Percentiles rank a stretch among this genome's conserved stretches.
Evolutionary conservation across 306 rosid species (phyloP).

Genomic region (Dalbergia cultrata): DNA sequence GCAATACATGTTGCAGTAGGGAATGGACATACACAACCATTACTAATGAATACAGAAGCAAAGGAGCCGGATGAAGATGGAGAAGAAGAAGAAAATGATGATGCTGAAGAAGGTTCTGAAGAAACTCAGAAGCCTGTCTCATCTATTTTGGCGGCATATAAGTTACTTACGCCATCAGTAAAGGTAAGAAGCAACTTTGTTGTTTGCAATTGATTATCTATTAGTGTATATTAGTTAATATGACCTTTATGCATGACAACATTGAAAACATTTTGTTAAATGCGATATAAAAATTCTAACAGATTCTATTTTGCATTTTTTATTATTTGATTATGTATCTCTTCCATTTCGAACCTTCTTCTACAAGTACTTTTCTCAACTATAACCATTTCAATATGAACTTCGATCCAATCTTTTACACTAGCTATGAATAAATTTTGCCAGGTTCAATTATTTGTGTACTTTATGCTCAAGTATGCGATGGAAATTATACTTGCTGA

Average conservation of each 20-base stretch:
- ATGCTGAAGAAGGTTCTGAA: conserved; percentile 52
- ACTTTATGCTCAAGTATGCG: conserved; percentile 77
- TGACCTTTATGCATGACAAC: not conserved
- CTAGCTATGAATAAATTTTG: conserved; percentile 5
- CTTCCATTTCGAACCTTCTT: conserved; percentile 10
- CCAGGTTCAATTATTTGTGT: conserved; percentile 91
- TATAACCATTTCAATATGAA: conserved; percentile 13
- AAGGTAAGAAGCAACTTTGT: conserved; percentile 57
- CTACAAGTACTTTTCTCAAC: not conserved
- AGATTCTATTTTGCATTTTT: too few species aligned
- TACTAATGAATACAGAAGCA: conserved; percentile 60
- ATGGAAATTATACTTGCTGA: conserved; percentile 95
- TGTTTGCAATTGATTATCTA: not conserved
- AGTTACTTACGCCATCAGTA: conserved; percentile 87
- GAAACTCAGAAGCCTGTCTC: conserved; percentile 71
- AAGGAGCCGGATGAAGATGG: conserved; percentile 56
- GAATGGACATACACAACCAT: conserved; percentile 60
- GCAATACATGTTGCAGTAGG: conserved; percentile 61
- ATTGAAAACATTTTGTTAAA: too few species aligned
- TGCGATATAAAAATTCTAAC: too few species aligned
- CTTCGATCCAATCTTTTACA: conserved; percentile 41
- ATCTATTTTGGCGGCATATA: conserved; percentile 72
- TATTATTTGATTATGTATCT: not conserved
- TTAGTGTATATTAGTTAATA: not conserved
- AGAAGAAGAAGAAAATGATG: conserved; percentile 67